Percentiles rank a stretch among this genome's conserved stretches.
Conservation (phyloP, 2,329 filamentous ascomycete genomes). For the Phialophora expanda region DNA sequence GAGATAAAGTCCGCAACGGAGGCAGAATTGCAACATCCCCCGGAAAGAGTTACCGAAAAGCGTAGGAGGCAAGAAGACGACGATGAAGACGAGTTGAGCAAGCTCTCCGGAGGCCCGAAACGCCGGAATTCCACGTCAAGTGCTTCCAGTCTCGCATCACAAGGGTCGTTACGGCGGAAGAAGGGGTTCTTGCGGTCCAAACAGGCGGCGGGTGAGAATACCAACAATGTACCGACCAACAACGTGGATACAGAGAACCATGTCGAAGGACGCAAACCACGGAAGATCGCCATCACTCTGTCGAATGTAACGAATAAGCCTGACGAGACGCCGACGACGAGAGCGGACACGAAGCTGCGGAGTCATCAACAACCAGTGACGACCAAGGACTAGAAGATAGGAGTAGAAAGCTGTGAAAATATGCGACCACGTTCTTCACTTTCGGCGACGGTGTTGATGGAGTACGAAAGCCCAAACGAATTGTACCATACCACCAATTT, state of each 20-base stretch:
- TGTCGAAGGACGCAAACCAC: constrained; percentile 32
- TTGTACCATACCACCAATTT: constrained; percentile 29
- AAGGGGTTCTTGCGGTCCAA: constrained; percentile 38
- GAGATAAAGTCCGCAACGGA: constrained; percentile 46
- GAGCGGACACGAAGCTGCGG: constrained; percentile 16
- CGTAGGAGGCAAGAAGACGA: constrained; percentile 78
- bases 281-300: constrained; percentile 39
- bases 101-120: constrained; percentile 65
- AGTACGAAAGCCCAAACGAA: constrained; percentile 20
- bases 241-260: constrained; percentile 33
- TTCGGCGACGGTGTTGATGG: constrained; percentile 32
- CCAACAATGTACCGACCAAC: constrained; percentile 11
- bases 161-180: constrained; percentile 34
- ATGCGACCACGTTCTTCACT: constrained; percentile 21
- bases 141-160: constrained; percentile 39
- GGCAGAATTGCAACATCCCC: constrained; percentile 55
- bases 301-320: constrained; percentile 31
- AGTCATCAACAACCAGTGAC: constrained; percentile 21
- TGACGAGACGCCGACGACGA: constrained; percentile 25
- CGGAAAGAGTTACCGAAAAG: constrained; percentile 84
- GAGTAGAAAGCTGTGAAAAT: constrained; percentile 8
- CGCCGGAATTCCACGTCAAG: constrained; percentile 51
- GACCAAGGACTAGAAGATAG: constrained; percentile 25
- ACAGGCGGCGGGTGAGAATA: constrained; percentile 28
- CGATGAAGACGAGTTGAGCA: constrained; percentile 88